These are phyloP conservation scores for Cercis canadensis DNA, from an alignment of 306 rosid species.

Conservation along the genomic window DNA sequence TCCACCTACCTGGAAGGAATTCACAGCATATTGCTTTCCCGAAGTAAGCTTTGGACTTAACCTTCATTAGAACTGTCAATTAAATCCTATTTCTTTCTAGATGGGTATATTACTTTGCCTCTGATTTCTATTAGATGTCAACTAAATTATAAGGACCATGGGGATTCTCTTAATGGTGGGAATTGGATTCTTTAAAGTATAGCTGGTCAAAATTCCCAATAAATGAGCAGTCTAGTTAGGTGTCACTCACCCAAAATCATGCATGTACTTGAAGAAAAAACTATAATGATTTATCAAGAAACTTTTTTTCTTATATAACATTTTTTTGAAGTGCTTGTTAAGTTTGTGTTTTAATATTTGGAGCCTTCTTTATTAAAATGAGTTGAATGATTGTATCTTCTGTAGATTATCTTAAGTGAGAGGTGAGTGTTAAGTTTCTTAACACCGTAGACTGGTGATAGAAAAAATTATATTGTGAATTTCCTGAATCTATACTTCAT, in stretches of 20 bases:
- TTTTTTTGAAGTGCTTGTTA: conserved; percentile 19
- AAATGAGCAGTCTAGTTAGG: conserved; percentile 5
- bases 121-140: conserved; percentile 36
- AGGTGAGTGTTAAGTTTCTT: conserved; percentile 26
- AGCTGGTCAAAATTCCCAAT: conserved; percentile 11
- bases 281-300: conserved; percentile 23
- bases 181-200: conserved; percentile 31
- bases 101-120: conserved; percentile 34
- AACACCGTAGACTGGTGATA: conserved; percentile 3
- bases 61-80: conserved; percentile 31
- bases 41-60: conserved; percentile 61
- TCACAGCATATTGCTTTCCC: conserved; percentile 73
- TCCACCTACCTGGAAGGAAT: conserved; percentile 85
- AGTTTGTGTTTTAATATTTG: conserved; percentile 21
- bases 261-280: conserved; percentile 4
- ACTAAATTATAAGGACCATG: conserved; percentile 27
- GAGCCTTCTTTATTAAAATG: conserved; percentile 27
- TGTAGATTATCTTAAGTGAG: conserved; percentile 7
- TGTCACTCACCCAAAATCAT: conserved; percentile 11
- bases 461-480: conserved; percentile 18
- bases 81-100: conserved; percentile 31
- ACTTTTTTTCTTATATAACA: conserved; percentile 19
- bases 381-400: conserved; percentile 17
- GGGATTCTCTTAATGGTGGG: conserved; percentile 27
- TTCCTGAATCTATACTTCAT: conserved; percentile 18